A percentile compares a stretch with the other conserved stretches of the same genome.
phyloP scores from a whole-genome alignment of 768 basidiomycete genomes.

The Lactarius sp. region DNA sequence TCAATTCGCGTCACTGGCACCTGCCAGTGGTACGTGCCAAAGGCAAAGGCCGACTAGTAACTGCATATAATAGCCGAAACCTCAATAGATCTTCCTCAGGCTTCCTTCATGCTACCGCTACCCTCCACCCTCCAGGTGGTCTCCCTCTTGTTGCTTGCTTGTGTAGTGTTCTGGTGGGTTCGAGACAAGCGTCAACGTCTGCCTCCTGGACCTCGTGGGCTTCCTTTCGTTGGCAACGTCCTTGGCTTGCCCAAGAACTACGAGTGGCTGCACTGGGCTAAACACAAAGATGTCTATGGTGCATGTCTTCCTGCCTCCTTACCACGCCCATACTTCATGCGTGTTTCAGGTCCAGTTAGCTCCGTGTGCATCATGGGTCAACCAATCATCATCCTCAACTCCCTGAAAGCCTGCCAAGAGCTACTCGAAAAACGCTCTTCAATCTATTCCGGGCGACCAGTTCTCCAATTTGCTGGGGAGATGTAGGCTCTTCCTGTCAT shows the following conservation, averaged over 20 bases:
- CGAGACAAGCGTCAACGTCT: neutral
- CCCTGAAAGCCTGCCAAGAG: slow-evolving; percentile 15
- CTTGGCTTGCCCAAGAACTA: slow-evolving; percentile 8
- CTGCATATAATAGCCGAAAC: neutral
- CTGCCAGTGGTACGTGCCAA: too few species aligned
- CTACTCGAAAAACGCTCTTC: slow-evolving; percentile 17
- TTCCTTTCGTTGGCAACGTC: slow-evolving; percentile 15
- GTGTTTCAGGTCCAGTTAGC: slow-evolving; percentile 10
- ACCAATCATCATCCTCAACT: slow-evolving; percentile 15
- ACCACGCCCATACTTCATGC: neutral
- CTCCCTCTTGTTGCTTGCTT: neutral
- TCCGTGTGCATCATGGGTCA: slow-evolving; percentile 14
- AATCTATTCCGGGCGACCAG: slow-evolving; percentile 15
- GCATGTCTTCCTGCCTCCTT: neutral
- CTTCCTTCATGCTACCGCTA: neutral
- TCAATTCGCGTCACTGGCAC: too few species aligned
- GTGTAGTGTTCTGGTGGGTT: neutral
- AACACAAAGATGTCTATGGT: slow-evolving; percentile 13
- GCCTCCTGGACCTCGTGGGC: slow-evolving; percentile 17
- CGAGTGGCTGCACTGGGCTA: slow-evolving; percentile 17
- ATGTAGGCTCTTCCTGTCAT: neutral
- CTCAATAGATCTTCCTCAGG: neutral
- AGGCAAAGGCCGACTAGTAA: too few species aligned
- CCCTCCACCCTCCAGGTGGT: neutral
- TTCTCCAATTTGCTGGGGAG: slow-evolving; percentile 13